These are phyloP conservation scores for Chrysosporium keratinophilum DNA, from an alignment of 2,329 filamentous ascomycete species.

Conservation along the genomic window DNA sequence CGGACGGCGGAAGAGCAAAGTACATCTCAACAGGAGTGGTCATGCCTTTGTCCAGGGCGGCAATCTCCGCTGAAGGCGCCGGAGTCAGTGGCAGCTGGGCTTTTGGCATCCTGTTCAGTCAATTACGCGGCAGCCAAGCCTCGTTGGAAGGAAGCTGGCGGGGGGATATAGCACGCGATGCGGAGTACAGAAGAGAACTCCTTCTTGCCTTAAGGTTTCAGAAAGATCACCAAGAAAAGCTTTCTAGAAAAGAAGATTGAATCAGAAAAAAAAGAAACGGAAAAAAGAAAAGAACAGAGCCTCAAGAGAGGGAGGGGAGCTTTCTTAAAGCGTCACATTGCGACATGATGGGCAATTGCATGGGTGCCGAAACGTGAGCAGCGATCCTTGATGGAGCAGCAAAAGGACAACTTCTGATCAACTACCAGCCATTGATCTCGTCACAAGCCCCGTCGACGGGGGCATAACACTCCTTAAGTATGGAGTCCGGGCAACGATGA, in stretches of 20 bases:
- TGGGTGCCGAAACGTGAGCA: not conserved
- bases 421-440: not conserved
- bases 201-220: not conserved
- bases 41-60: slow-evolving; percentile 34
- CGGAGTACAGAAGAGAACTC: not conserved
- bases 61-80: slow-evolving; percentile 68
- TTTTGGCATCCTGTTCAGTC: slow-evolving; percentile 49
- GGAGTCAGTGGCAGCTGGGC: slow-evolving; percentile 62
- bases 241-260: not conserved
- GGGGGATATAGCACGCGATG: not conserved
- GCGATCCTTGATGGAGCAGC: not conserved
- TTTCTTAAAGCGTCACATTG: not conserved
- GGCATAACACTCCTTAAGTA: not conserved
- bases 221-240: not conserved
- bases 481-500: not conserved
- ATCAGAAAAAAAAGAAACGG: not conserved
- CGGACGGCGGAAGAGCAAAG: slow-evolving; percentile 69
- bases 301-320: not conserved
- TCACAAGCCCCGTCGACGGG: not conserved
- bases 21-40: slow-evolving; percentile 46
- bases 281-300: not conserved
- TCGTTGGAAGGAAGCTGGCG: not conserved
- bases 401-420: not conserved
- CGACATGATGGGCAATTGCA: slow-evolving; percentile 4
- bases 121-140: slow-evolving; percentile 4